Evolutionary conservation across 192 early-diverging fungal genomes (phyloP).

Genomic region (Lunasporangiospora selenospora): DNA sequence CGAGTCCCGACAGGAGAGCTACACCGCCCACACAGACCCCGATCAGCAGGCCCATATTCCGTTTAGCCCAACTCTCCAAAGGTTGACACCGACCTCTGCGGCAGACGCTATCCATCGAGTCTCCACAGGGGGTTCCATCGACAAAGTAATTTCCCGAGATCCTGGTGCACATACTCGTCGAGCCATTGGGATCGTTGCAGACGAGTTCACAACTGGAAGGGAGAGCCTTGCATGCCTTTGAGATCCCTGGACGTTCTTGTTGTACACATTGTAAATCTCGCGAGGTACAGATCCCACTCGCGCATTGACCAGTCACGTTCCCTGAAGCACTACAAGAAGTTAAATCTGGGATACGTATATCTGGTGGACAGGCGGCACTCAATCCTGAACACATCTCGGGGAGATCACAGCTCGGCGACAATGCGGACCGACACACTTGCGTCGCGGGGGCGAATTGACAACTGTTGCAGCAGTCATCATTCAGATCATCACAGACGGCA

Average conservation of each 20-base stretch:
- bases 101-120: slow-evolving; percentile 56
- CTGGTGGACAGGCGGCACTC: slow-evolving; percentile 70
- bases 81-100: slow-evolving; percentile 56
- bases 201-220: slow-evolving; percentile 61
- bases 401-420: slow-evolving; percentile 82
- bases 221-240: slow-evolving; percentile 55
- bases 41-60: slow-evolving; percentile 10
- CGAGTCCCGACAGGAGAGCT: not conserved
- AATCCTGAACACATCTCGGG: slow-evolving; percentile 78
- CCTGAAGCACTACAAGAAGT: slow-evolving; percentile 62
- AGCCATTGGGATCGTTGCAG: slow-evolving; percentile 58
- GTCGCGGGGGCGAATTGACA: slow-evolving; percentile 66
- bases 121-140: slow-evolving; percentile 72
- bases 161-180: not conserved
- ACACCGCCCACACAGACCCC: slow-evolving; percentile 5
- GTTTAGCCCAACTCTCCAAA: slow-evolving; percentile 5
- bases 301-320: slow-evolving; percentile 56
- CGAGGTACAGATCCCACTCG: slow-evolving; percentile 74
- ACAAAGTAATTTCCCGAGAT: slow-evolving; percentile 60
- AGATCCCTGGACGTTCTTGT: slow-evolving; percentile 54
- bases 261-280: slow-evolving; percentile 69
- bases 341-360: slow-evolving; percentile 69
- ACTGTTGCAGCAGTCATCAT: slow-evolving; percentile 82
- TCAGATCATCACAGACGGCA: slow-evolving; percentile 78
- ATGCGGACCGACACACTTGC: slow-evolving; percentile 69